These are phyloP conservation scores for Lentinus polychrous DNA, from an alignment of 1,284 basidiomycete genomes.

Conservation along the genomic window DNA sequence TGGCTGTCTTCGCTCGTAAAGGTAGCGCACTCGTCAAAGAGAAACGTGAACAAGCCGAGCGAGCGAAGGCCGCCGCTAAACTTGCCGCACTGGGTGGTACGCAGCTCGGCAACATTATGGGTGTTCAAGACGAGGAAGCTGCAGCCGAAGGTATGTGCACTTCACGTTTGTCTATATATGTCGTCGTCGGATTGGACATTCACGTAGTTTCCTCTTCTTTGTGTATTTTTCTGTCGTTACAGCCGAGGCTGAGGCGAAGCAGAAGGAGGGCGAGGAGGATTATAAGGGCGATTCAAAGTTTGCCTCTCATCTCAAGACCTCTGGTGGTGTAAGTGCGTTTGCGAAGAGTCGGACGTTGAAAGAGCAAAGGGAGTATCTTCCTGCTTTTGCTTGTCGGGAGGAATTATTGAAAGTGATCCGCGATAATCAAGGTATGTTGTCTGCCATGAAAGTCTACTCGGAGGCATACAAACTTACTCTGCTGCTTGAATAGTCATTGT, in stretches of 20 bases:
- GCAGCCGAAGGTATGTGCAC: conserved; percentile 69
- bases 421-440: conserved; percentile 86
- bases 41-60: conserved; percentile 92
- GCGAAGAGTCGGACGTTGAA: conserved; percentile 81
- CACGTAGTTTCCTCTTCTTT: conserved; percentile 43
- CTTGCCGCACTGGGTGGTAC: conserved; percentile 91
- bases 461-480: not conserved
- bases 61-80: conserved; percentile 94
- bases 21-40: conserved; percentile 91
- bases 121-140: conserved; percentile 91
- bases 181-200: conserved; percentile 60
- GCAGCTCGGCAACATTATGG: conserved; percentile 93
- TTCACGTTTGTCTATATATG: conserved; percentile 13
- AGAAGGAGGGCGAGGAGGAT: conserved; percentile 39
- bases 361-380: conserved; percentile 94
- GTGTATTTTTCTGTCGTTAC: conserved; percentile 20
- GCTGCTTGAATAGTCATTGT: conserved; percentile 61
- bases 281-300: conserved; percentile 97
- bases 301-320: conserved; percentile 81
- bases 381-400: conserved; percentile 96
- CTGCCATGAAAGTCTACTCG: not conserved
- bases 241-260: conserved; percentile 54
- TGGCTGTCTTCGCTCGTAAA: conserved; percentile 95
- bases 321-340: conserved; percentile 78
- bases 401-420: conserved; percentile 86